Base-by-base conservation (phyloP, 2,329 filamentous ascomycete species). In the Periconia sp. region DNA sequence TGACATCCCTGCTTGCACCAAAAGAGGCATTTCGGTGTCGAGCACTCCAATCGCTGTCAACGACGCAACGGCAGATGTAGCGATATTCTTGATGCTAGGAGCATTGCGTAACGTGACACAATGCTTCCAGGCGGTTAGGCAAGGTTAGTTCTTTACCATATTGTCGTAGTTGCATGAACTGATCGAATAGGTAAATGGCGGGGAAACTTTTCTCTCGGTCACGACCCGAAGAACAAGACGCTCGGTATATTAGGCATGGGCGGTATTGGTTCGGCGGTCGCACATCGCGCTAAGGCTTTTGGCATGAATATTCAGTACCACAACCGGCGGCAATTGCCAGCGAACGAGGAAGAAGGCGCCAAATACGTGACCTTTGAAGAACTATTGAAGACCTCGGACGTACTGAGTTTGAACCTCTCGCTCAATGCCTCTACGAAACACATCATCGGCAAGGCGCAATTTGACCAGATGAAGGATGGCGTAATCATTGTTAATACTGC, bases 221-320 rank as follows among this genome's bases (percentile, higher is more conserved):
- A 78, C 53, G 78, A 81, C 40, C 78, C 78, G 2, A 74, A 75
- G 53, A 74, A 76, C 44, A 79, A 80, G 57, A 67, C 67, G 1
- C 72, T 81, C 57, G 81, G 80, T 4, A 80, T 84, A 43, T 65
- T 84, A 2, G 81, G 81, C 9, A 82, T 83, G 78, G 81, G 81
- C 18, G 79, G 80, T 8, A 84, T 84, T 33, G 81, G 81, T 3
- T 69, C 73, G 11, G 76, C 77, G 5, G 72, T 77, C 8, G 73
- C 72, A 17, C 61, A 64, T 16, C 73, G 78, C 29, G 79, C 78
- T 3, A 73, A 73, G 21, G 75, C 75, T 0, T 82, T 83, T 49
- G 81, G 80, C 29, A 80, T 84, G 72, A 70, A 69, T 45, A 73
- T 82, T n/a, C 74, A 78, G 47, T 84, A 84, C 58, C 79, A 84